A percentile compares a stretch with the other conserved stretches of the same genome.
These are phyloP conservation scores for Fusarium camptoceras DNA, from an alignment of 2,329 filamentous ascomycete species.

Conservation along the genomic window DNA sequence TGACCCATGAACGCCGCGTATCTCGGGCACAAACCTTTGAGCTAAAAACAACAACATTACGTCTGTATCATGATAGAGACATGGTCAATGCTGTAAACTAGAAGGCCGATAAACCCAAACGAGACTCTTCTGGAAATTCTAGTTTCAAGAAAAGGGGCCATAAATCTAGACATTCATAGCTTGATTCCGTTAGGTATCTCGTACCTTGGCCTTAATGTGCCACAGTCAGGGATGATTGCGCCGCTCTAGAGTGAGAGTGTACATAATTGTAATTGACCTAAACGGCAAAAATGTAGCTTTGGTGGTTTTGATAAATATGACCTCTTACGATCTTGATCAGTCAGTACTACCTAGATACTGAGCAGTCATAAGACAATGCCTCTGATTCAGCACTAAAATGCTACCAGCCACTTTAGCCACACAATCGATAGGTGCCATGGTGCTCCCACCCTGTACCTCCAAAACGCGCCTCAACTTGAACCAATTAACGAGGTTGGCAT, in stretches of 20 bases:
- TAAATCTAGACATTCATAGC: background rate
- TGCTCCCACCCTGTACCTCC: background rate
- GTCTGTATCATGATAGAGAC: conserved; percentile 29
- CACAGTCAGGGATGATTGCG: conserved; percentile 25
- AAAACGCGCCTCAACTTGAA: conserved; percentile 18
- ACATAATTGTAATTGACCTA: background rate
- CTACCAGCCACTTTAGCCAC: conserved; percentile 26
- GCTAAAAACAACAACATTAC: conserved; percentile 36
- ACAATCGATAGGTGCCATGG: background rate
- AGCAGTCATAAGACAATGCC: background rate
- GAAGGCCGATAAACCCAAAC: conserved; percentile 6
- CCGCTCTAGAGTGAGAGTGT: conserved; percentile 2
- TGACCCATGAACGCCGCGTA: conserved; percentile 31
- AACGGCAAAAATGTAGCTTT: background rate
- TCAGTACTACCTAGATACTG: background rate
- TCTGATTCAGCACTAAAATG: background rate
- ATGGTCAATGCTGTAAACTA: conserved; percentile 35
- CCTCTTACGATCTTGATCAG: background rate
- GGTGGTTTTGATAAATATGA: background rate
- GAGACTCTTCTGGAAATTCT: conserved; percentile 33
- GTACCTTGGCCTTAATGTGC: conserved; percentile 11
- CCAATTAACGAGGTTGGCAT: conserved; percentile 34
- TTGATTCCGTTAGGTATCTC: conserved; percentile 1
- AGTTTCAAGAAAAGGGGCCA: conserved; percentile 7
- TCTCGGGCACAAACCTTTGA: conserved; percentile 23